Evolutionary conservation across 495 filamentous ascomycete species (phyloP).

Genomic region (Collariella sp.): DNA sequence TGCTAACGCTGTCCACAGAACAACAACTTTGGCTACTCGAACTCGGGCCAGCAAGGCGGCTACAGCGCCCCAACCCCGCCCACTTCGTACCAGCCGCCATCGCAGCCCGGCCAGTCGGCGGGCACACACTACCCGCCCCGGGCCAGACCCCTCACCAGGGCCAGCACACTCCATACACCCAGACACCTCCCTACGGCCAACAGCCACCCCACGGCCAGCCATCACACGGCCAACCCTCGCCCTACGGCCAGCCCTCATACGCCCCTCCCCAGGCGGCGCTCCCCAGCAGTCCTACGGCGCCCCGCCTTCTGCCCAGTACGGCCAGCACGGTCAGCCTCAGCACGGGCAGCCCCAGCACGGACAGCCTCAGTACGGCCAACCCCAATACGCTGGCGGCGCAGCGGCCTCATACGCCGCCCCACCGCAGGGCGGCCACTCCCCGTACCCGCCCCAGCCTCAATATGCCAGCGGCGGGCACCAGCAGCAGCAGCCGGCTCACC

Average conservation of each 20-base stretch:
- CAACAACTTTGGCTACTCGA: constrained; percentile 47
- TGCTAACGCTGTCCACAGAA: constrained; percentile 10
- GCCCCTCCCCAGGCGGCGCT: constrained; percentile 1
- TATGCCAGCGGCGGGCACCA: constrained; percentile 14
- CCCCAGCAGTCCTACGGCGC: constrained; percentile 14
- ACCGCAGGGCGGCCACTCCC: constrained; percentile 11
- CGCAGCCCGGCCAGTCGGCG: constrained; percentile 13
- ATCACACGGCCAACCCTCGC: constrained; percentile 2
- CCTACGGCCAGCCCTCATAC: constrained; percentile 8
- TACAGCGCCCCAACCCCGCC: constrained; percentile 46
- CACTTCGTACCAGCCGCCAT: constrained; percentile 20
- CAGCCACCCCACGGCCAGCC: constrained; percentile 1
- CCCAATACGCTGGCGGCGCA: neutral
- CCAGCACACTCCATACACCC: constrained; percentile 17
- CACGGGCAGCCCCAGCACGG: constrained; percentile 18
- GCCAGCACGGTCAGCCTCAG: constrained; percentile 23
- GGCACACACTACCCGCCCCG: constrained; percentile 14
- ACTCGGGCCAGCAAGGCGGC: constrained; percentile 31
- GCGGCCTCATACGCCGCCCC: constrained; percentile 13
- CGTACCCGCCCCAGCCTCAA: constrained; percentile 14
- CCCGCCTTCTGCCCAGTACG: constrained; percentile 17
- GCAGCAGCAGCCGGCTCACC: neutral
- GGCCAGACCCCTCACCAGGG: constrained; percentile 1
- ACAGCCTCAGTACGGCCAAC: constrained; percentile 25
- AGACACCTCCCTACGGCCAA: constrained; percentile 14